Conservation (phyloP, 352 stramenopile species). For the Halophytophthora batemanensis region DNA sequence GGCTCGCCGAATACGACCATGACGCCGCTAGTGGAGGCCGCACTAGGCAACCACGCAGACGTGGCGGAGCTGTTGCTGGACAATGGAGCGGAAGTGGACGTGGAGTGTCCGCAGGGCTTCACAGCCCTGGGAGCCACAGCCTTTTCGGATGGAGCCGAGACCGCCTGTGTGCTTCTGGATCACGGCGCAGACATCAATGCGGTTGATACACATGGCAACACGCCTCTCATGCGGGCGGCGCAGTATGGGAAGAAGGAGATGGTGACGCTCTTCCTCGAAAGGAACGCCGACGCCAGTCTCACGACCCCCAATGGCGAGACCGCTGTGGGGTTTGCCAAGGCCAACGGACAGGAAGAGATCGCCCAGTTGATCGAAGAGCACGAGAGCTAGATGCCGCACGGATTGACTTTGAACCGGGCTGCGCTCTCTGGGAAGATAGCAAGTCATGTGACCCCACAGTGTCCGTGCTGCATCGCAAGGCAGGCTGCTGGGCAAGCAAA, state of each 20-base stretch:
- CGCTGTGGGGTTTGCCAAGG: conserved; percentile 15
- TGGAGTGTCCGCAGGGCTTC: neutral
- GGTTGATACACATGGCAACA: conserved; percentile 9
- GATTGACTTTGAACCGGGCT: too few relatives aligned
- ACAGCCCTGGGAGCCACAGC: neutral
- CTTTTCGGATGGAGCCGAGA: neutral
- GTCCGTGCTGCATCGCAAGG: too few relatives aligned
- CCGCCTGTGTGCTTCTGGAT: conserved; percentile 7
- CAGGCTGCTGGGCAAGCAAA: too few relatives aligned
- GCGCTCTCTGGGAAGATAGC: too few relatives aligned
- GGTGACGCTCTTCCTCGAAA: conserved; percentile 1
- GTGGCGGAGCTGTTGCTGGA: neutral
- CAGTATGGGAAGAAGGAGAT: conserved; percentile 1
- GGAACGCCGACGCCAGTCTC: neutral
- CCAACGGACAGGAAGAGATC: conserved; percentile 12
- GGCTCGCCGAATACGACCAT: neutral
- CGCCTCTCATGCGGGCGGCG: conserved; percentile 9
- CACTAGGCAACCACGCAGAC: neutral
- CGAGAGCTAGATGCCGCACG: too few relatives aligned
- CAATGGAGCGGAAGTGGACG: neutral
- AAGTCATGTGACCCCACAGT: too few relatives aligned
- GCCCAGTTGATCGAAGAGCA: neutral
- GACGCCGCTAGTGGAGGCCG: neutral
- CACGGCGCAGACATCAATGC: conserved; percentile 16
- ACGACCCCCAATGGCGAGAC: neutral